A percentile compares a stretch with the other conserved stretches of the same genome.
Evolutionary conservation across 306 rosid genomes (phyloP).

Genomic region (Dryas octopetala): DNA sequence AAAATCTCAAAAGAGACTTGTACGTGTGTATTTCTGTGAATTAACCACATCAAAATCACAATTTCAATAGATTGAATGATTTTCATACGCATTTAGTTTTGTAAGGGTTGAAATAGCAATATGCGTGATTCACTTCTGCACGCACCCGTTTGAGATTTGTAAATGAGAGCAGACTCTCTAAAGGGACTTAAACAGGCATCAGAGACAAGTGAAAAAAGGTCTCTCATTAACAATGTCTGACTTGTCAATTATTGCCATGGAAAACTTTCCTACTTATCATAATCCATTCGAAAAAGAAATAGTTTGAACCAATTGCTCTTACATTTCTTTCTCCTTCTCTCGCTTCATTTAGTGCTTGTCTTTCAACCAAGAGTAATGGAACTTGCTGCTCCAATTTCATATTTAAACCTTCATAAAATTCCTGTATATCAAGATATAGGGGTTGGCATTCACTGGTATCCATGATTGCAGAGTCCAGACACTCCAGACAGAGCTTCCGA

Average conservation of each 20-base stretch:
- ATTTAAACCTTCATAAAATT: slow-evolving; percentile 74
- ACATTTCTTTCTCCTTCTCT: slow-evolving; percentile 96
- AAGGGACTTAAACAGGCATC: background rate
- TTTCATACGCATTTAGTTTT: background rate
- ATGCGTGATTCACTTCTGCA: too few species aligned
- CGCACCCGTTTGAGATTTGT: too few species aligned
- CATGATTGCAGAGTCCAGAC: slow-evolving; percentile 93
- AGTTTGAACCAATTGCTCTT: slow-evolving; percentile 40
- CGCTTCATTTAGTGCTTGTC: slow-evolving; percentile 96
- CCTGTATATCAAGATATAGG: slow-evolving; percentile 74
- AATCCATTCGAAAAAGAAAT: slow-evolving; percentile 11
- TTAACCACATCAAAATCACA: background rate
- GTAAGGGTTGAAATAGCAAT: background rate
- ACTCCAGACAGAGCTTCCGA: slow-evolving; percentile 92
- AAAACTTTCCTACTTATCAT: slow-evolving; percentile 4
- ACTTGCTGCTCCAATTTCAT: slow-evolving; percentile 92
- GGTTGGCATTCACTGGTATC: slow-evolving; percentile 86
- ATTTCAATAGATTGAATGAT: background rate
- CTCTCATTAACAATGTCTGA: background rate
- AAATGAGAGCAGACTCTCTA: too few species aligned
- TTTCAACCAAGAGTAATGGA: slow-evolving; percentile 93
- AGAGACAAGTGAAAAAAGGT: slow-evolving; percentile 2
- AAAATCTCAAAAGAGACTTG: slow-evolving; percentile 13
- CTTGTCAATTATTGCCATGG: slow-evolving; percentile 12
- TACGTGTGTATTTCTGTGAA: background rate